Evolutionary conservation across 1,284 basidiomycete species (phyloP).

Genomic region (Ganoderma lucidum): DNA sequence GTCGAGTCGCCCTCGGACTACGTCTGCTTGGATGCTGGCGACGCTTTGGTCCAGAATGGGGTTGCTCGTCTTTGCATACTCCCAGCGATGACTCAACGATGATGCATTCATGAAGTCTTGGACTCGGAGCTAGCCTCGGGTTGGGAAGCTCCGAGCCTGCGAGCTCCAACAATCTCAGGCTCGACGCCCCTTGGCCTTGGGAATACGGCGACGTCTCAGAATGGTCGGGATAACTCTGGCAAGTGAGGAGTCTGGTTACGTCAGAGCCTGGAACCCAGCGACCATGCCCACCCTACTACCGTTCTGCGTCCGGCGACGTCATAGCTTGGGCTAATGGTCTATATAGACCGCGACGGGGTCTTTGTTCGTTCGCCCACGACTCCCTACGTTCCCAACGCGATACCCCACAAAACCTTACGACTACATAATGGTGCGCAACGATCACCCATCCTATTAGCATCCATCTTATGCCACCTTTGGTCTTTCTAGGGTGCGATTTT

Average conservation of each 20-base stretch:
- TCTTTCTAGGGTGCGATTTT: slow-evolving; percentile 61
- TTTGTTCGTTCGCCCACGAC: neutral
- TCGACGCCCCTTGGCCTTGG: neutral
- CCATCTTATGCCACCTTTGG: neutral
- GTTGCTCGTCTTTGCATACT: neutral
- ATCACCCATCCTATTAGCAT: neutral
- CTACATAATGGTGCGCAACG: slow-evolving; percentile 26
- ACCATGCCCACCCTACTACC: slow-evolving; percentile 5
- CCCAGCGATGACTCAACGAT: slow-evolving; percentile 7
- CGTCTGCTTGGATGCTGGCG: neutral
- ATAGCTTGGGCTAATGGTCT: slow-evolving; percentile 12
- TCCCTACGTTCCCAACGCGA: slow-evolving; percentile 1
- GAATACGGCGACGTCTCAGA: neutral
- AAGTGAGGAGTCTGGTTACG: slow-evolving; percentile 8
- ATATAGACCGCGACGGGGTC: slow-evolving; percentile 20
- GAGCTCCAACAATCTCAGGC: neutral
- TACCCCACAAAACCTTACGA: neutral
- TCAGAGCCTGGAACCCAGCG: slow-evolving; percentile 3
- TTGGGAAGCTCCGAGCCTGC: neutral
- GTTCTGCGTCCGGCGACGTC: slow-evolving; percentile 25
- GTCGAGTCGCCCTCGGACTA: neutral
- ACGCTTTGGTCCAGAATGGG: neutral
- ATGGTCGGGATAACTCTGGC: neutral
- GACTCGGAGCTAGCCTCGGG: neutral
- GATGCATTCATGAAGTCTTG: slow-evolving; percentile 13